These are phyloP conservation scores for Amaranthus palmeri DNA, from an alignment of 148 eudicot species.

Conservation along the genomic window DNA sequence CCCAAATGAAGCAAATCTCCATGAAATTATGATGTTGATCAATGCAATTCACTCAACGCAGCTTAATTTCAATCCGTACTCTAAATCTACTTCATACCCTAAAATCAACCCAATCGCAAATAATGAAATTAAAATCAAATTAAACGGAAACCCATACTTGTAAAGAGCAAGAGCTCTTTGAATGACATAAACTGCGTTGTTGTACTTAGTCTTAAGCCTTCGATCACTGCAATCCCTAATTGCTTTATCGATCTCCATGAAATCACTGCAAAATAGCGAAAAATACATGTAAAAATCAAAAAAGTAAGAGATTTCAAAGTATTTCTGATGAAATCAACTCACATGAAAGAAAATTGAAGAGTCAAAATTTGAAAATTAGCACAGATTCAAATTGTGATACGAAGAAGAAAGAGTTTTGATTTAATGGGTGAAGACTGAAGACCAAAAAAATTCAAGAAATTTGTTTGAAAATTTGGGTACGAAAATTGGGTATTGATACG, in stretches of 20 bases:
- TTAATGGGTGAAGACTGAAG: too few relatives aligned
- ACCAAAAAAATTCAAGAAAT: too few relatives aligned
- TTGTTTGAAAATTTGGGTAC: slow-evolving; percentile 2
- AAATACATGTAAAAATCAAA: too few relatives aligned
- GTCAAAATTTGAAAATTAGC: neutral
- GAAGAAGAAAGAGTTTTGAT: neutral
- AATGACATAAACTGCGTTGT: slow-evolving; percentile 73
- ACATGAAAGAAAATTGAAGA: neutral
- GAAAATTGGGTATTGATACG: neutral
- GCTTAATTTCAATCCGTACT: neutral
- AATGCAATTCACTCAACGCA: slow-evolving; percentile 2
- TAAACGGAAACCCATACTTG: slow-evolving; percentile 35
- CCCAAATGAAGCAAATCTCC: slow-evolving; percentile 8
- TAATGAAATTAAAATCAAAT: neutral
- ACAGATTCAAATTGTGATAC: neutral
- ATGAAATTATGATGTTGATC: neutral
- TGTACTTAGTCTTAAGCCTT: slow-evolving; percentile 80
- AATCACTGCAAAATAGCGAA: slow-evolving; percentile 13
- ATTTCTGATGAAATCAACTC: neutral
- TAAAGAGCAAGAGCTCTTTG: slow-evolving; percentile 91
- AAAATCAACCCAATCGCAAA: neutral
- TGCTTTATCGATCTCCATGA: slow-evolving; percentile 88
- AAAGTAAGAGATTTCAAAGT: slow-evolving; percentile 1
- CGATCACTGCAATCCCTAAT: slow-evolving; percentile 66
- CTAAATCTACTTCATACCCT: slow-evolving; percentile 2